phyloP scores from a whole-genome alignment of 2,329 filamentous ascomycete species.

The Parafenestella ontariensis region DNA sequence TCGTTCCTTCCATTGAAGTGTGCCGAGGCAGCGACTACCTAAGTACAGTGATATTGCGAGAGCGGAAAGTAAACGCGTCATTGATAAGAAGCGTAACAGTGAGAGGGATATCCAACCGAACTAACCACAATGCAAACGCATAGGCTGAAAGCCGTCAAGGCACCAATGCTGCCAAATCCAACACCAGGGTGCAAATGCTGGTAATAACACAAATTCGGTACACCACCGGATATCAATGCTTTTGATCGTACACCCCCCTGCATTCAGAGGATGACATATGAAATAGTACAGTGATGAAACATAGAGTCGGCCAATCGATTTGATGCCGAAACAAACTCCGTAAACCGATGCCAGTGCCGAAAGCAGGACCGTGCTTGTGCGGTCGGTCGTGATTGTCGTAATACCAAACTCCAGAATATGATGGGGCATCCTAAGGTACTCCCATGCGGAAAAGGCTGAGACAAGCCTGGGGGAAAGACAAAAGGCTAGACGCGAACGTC shows the following conservation, averaged over 20 bases:
- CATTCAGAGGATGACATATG: constrained; percentile 24
- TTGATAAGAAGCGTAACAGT: constrained; percentile 19
- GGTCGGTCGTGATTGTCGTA: constrained; percentile 24
- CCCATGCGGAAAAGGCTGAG: constrained; percentile 1
- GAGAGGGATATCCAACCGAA: constrained; percentile 30
- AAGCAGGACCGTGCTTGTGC: constrained; percentile 4
- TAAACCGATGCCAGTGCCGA: constrained; percentile 23
- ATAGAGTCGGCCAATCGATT: constrained; percentile 22
- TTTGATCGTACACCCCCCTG: constrained; percentile 41
- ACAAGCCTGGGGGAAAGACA: background rate
- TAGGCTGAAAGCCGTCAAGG: constrained; percentile 7
- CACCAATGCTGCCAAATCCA: constrained; percentile 18
- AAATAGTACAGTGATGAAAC: constrained; percentile 32
- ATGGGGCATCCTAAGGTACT: constrained; percentile 2
- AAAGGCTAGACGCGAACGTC: background rate
- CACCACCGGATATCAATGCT: constrained; percentile 25
- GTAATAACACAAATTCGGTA: constrained; percentile 19
- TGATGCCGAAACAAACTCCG: constrained; percentile 27
- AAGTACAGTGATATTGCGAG: constrained; percentile 14
- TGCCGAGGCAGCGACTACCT: constrained; percentile 26
- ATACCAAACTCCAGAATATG: constrained; percentile 23
- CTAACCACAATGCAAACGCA: constrained; percentile 14
- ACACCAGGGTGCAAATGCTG: constrained; percentile 30
- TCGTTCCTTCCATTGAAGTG: constrained; percentile 24
- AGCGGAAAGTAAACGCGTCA: constrained; percentile 27